phyloP scores from a whole-genome alignment of 108 stramenopile species.

The Asterionellopsis glacialis region DNA sequence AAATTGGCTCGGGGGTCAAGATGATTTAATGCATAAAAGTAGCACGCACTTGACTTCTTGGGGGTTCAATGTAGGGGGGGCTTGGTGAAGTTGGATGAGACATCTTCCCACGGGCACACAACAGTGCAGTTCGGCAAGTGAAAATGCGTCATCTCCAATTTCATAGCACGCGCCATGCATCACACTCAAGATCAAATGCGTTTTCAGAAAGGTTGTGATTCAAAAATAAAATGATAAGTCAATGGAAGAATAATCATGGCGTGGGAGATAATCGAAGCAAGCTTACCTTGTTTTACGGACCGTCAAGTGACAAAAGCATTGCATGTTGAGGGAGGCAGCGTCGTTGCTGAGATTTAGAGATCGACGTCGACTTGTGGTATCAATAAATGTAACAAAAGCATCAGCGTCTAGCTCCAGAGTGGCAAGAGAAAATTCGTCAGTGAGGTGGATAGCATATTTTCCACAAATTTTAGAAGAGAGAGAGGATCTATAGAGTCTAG shows the following conservation, averaged over 20 bases:
- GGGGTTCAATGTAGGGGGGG: slow-evolving; percentile 67
- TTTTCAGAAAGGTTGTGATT: background rate
- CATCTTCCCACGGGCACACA: slow-evolving; percentile 80
- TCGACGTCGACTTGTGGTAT: slow-evolving; percentile 70
- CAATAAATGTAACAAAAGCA: slow-evolving; percentile 79
- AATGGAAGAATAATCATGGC: background rate
- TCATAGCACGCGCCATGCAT: slow-evolving; percentile 89
- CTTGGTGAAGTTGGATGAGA: slow-evolving; percentile 52
- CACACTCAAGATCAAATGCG: slow-evolving; percentile 56
- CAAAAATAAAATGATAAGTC: background rate
- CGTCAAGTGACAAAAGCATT: slow-evolving; percentile 77
- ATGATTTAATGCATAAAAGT: slow-evolving; percentile 60
- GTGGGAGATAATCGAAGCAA: background rate
- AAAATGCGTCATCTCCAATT: slow-evolving; percentile 90
- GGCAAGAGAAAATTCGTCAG: slow-evolving; percentile 68
- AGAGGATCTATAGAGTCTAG: too few species aligned
- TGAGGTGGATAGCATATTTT: slow-evolving; percentile 49
- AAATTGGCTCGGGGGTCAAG: slow-evolving; percentile 74
- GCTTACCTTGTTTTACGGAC: slow-evolving; percentile 61
- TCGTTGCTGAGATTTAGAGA: slow-evolving; percentile 56
- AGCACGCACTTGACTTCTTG: slow-evolving; percentile 64
- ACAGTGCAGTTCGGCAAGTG: slow-evolving; percentile 89
- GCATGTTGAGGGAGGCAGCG: slow-evolving; percentile 88
- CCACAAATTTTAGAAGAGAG: too few species aligned
- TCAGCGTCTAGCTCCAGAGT: slow-evolving; percentile 52